These are phyloP conservation scores for Cladosporium sp. DNA, from an alignment of 2,329 filamentous ascomycete species.

Conservation along the genomic window DNA sequence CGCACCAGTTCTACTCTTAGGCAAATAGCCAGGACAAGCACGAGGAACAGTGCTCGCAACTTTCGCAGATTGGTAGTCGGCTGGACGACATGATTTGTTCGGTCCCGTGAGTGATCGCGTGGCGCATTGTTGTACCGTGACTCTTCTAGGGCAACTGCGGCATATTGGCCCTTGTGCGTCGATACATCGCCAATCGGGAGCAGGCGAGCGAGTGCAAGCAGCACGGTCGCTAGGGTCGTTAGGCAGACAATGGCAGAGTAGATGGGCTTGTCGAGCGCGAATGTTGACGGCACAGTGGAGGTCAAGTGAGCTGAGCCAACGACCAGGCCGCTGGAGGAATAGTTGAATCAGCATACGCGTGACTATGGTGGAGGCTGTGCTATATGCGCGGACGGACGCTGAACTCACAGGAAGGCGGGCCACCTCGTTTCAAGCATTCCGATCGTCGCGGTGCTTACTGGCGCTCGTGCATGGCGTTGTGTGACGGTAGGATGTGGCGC, in stretches of 20 bases:
- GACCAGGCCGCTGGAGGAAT: slow-evolving; percentile 30
- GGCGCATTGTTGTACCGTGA: slow-evolving; percentile 21
- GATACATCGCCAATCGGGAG: slow-evolving; percentile 22
- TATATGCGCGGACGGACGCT: neutral
- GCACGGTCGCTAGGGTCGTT: slow-evolving; percentile 40
- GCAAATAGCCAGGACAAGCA: slow-evolving; percentile 35
- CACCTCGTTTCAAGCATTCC: slow-evolving; percentile 8
- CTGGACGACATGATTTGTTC: slow-evolving; percentile 24
- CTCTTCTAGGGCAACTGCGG: slow-evolving; percentile 35
- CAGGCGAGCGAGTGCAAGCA: slow-evolving; percentile 41
- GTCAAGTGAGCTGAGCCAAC: slow-evolving; percentile 30
- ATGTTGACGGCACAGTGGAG: slow-evolving; percentile 27
- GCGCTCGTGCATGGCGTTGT: neutral
- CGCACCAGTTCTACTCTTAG: slow-evolving; percentile 42
- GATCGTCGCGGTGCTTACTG: neutral
- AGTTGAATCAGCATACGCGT: neutral
- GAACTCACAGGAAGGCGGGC: slow-evolving; percentile 18
- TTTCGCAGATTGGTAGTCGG: slow-evolving; percentile 31
- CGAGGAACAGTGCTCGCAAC: slow-evolving; percentile 30
- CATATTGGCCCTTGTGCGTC: slow-evolving; percentile 29
- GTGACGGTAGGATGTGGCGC: neutral
- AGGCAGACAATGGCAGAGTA: slow-evolving; percentile 46
- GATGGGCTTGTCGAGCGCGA: slow-evolving; percentile 47
- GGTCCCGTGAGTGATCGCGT: slow-evolving; percentile 26
- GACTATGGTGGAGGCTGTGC: neutral